Conservation (phyloP, 208 protist genomes). For the Trichomonas vaginalis region DNA sequence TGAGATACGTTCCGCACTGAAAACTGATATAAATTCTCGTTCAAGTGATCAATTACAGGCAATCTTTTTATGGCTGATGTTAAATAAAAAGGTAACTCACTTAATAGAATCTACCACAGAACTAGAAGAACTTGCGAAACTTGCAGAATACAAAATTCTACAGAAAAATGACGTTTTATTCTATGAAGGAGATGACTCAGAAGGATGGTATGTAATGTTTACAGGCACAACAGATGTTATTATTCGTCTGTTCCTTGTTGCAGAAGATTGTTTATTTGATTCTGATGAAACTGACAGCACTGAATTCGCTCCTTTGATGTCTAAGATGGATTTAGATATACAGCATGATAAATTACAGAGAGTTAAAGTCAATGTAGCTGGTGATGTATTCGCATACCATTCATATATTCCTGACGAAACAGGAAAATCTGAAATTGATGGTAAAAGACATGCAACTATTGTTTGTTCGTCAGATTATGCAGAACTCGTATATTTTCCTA, state of each 20-base stretch:
- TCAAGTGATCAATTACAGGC: not conserved
- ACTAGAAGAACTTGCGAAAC: not conserved
- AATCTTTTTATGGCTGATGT: not conserved
- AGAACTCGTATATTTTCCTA: not conserved
- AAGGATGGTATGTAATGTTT: not conserved
- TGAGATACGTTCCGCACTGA: not conserved
- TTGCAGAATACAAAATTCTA: not conserved
- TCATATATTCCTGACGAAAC: not conserved
- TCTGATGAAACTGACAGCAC: not conserved
- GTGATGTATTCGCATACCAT: not conserved
- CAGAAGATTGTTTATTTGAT: slow-evolving; percentile 7
- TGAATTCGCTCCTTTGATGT: not conserved
- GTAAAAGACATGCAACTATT: not conserved
- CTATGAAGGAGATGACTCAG: not conserved
- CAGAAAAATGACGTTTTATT: not conserved
- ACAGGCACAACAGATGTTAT: not conserved
- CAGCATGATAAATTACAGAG: not conserved
- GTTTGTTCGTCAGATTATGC: not conserved
- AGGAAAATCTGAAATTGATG: not conserved
- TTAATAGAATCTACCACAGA: not conserved
- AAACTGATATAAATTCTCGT: not conserved
- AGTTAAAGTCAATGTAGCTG: not conserved
- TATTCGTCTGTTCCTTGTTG: not conserved
- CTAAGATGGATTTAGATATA: not conserved
- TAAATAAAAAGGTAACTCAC: not conserved